These are phyloP conservation scores for Helicostylum pulchrum DNA, from an alignment of 192 early-diverging fungal genomes.

Conservation along the genomic window DNA sequence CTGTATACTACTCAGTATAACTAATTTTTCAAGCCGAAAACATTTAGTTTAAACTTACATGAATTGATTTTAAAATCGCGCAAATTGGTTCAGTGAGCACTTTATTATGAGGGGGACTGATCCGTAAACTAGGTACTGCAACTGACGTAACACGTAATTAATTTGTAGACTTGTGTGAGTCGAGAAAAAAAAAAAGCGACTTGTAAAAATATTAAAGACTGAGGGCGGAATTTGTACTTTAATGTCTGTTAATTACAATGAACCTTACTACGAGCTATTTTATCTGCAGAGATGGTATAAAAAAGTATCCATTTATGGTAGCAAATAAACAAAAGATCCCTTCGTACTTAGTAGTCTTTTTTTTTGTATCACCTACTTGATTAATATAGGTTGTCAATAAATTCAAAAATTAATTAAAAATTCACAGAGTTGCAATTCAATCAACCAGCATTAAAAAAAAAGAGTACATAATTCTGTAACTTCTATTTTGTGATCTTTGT, in stretches of 20 bases:
- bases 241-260: too few species aligned
- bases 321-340: not conserved
- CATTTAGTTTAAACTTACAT: too few species aligned
- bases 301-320: not conserved
- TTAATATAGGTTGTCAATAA: not conserved
- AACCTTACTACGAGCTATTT: not conserved
- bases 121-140: too few species aligned
- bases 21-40: too few species aligned
- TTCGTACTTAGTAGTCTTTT: not conserved
- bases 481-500: not conserved
- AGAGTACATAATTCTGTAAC: not conserved
- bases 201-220: not conserved
- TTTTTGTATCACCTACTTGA: not conserved
- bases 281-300: not conserved
- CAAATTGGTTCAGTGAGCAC: too few species aligned
- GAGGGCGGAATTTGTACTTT: too few species aligned
- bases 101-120: too few species aligned
- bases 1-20: too few species aligned
- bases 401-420: too few species aligned
- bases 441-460: not conserved
- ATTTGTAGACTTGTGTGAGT: not conserved
- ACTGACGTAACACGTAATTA: too few species aligned
- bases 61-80: too few species aligned
- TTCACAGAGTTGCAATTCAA: not conserved
- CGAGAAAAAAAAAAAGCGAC: constrained; percentile 3